Base-by-base conservation (phyloP, 2,329 filamentous ascomycete genomes). In the Fonsecaea multimorphosa region DNA sequence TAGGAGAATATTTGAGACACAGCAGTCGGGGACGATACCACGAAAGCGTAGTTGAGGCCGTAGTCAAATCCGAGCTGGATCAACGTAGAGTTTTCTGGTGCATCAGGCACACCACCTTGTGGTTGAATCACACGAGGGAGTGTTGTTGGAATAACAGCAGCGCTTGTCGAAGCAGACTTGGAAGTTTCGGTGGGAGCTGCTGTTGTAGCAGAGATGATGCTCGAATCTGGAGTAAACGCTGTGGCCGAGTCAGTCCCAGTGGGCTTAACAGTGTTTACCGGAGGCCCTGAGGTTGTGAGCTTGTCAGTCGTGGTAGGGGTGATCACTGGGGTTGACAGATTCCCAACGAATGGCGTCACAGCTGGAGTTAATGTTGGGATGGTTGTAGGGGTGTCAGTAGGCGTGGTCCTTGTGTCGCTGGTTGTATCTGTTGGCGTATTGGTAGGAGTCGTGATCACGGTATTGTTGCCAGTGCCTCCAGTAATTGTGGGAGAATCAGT, bases 11-110 rank as follows among this genome's bases (percentile, higher is more conserved):
- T 91, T 78, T 98, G 94, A 44, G 87, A 87, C 4, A 92, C 90
- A 19, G 93, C 91, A 69, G 89, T 84, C 14, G 87, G 83, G 68
- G 90, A 87, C 24, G 81, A 82, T 11, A 90, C 88, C 31, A 98
- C 91, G 75, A 96, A 97, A 8, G 85, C 81, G 77, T 95, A 99
- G 80, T 96, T 94, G 72, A 96, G 84, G 1, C 86, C 85, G 74
- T 88, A 90, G 59, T 87, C 82, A 84, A 98, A 97, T 36, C 91
- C 95, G 68, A 98, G 85, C 76, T 97, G 92, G 71, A 97, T 89
- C 72, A 91, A 79, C 3, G 86, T 87, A 0, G 86, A 87, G 71
- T 91, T 90, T 2, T 83, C 78, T 0, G 91, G 90, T 19, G 83
- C 77, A 3, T 79, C 66, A 22, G 83, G 81, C 56, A 85, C 83